Conservation (phyloP, 2,329 filamentous ascomycete species). For the Sporothrix humicola region DNA sequence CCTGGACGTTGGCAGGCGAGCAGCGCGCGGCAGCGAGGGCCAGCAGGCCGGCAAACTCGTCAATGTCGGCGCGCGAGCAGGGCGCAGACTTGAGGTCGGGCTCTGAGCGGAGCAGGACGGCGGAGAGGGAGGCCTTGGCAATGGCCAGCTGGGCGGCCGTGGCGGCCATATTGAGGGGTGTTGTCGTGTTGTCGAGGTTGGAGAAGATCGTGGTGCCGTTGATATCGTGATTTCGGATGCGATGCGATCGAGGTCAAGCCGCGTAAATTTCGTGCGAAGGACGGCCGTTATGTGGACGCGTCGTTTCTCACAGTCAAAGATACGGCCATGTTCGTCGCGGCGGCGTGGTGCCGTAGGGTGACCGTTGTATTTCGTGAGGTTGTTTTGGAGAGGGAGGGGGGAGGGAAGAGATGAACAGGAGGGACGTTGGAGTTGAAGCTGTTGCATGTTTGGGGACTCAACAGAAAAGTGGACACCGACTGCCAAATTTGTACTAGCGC, state of each 20-base stretch:
- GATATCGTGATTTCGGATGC: slow-evolving; percentile 7
- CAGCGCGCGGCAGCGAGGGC: slow-evolving; percentile 70
- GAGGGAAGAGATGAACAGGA: neutral
- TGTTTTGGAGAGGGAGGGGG: neutral
- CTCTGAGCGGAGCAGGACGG: slow-evolving; percentile 74
- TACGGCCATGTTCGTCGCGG: neutral
- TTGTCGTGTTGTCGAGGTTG: neutral
- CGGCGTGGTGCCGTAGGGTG: neutral
- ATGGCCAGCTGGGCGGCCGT: slow-evolving; percentile 74
- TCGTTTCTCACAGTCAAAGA: neutral
- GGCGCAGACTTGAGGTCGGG: slow-evolving; percentile 57
- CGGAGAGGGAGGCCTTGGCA: slow-evolving; percentile 78
- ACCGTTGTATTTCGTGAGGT: neutral
- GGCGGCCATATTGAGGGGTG: neutral
- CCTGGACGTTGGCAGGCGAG: slow-evolving; percentile 84
- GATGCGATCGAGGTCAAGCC: neutral
- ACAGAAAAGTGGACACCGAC: neutral
- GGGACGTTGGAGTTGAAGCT: neutral
- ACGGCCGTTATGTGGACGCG: neutral
- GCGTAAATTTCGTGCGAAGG: neutral
- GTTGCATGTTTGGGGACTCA: neutral
- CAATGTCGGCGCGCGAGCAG: slow-evolving; percentile 71
- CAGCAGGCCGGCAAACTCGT: slow-evolving; percentile 70
- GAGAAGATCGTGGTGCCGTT: neutral
- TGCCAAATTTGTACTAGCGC: neutral